These are phyloP conservation scores for Umbelopsis sp. DNA, from an alignment of 371 early-diverging fungal genomes.

Conservation along the genomic window DNA sequence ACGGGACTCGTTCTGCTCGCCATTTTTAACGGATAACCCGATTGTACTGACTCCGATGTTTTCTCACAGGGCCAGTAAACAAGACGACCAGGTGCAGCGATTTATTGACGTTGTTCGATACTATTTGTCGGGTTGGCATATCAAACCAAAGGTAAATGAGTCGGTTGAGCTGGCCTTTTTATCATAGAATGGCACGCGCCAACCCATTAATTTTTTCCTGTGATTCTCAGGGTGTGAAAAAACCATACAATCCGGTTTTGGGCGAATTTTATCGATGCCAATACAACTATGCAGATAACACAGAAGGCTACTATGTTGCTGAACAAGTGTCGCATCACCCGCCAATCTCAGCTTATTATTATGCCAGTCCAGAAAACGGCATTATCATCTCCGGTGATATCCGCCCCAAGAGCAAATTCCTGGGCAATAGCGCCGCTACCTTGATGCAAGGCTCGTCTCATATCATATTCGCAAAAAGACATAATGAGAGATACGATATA, in stretches of 20 bases:
- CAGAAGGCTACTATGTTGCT: conserved; percentile 81
- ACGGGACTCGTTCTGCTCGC: not conserved
- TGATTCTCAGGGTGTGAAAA: conserved; percentile 85
- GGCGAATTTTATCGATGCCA: conserved; percentile 91
- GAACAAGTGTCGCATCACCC: conserved; percentile 99
- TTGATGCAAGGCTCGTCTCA: conserved; percentile 81
- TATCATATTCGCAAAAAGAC: conserved; percentile 63
- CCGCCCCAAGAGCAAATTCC: conserved; percentile 86
- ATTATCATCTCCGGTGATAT: conserved; percentile 84
- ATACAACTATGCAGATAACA: conserved; percentile 73
- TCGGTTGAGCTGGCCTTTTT: not conserved
- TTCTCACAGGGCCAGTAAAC: conserved; percentile 58
- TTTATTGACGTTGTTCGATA: conserved; percentile 89
- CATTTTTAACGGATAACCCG: not conserved
- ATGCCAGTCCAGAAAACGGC: conserved; percentile 83
- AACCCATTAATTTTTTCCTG: not conserved
- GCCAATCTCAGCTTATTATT: conserved; percentile 88
- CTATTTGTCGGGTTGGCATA: conserved; percentile 97
- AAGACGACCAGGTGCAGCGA: conserved; percentile 81
- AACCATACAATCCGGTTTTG: conserved; percentile 96
- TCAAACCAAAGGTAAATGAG: conserved; percentile 80
- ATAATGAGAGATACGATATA: conserved; percentile 78
- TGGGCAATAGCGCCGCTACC: conserved; percentile 92
- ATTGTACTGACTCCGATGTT: conserved; percentile 5
- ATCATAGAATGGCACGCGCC: not conserved